Conservation (phyloP, 352 stramenopile species). For the Phytophthora hybrid region DNA sequence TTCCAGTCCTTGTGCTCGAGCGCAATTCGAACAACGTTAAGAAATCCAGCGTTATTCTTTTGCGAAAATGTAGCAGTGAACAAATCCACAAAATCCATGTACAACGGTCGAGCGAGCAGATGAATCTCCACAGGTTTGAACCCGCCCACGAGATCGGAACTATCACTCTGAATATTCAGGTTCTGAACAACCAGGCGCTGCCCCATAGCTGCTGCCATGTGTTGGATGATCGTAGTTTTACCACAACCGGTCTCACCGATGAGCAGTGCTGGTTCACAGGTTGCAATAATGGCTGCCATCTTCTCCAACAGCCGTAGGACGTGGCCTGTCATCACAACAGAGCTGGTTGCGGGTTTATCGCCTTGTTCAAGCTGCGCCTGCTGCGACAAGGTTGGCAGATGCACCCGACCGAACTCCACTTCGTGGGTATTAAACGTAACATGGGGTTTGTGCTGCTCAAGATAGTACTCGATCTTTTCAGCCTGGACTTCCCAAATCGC, state of each 20-base stretch:
- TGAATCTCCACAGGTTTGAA: conserved; percentile 99
- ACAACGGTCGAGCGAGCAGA: conserved; percentile 93
- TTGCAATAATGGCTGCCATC: conserved; percentile 95
- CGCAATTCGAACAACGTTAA: conserved; percentile 92
- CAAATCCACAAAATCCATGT: conserved; percentile 97
- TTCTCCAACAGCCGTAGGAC: conserved; percentile 97
- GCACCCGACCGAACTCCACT: conserved; percentile 93
- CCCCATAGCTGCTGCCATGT: conserved; percentile 94
- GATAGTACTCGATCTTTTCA: conserved; percentile 85
- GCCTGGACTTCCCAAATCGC: conserved; percentile 84
- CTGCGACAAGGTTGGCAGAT: conserved; percentile 73
- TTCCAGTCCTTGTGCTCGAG: conserved; percentile 98
- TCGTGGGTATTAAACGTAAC: conserved; percentile 77
- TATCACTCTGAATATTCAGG: conserved; percentile 99
- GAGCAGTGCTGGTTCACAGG: conserved; percentile 97
- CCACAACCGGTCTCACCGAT: conserved; percentile 98
- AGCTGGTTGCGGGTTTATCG: conserved; percentile 41
- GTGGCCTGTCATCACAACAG: conserved; percentile 97
- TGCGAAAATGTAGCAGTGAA: conserved; percentile 98
- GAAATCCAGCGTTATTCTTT: conserved; percentile 97
- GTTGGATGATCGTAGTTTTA: conserved; percentile 98
- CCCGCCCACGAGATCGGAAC: conserved; percentile 98
- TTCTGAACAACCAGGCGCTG: conserved; percentile 99
- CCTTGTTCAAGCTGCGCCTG: conserved; percentile 46
- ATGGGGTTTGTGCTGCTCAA: conserved; percentile 73